Percentiles rank a stretch among this genome's conserved stretches.
These are phyloP conservation scores for Apiospora rasikravindrae DNA, from an alignment of 2,329 filamentous ascomycete species.

Conservation along the genomic window DNA sequence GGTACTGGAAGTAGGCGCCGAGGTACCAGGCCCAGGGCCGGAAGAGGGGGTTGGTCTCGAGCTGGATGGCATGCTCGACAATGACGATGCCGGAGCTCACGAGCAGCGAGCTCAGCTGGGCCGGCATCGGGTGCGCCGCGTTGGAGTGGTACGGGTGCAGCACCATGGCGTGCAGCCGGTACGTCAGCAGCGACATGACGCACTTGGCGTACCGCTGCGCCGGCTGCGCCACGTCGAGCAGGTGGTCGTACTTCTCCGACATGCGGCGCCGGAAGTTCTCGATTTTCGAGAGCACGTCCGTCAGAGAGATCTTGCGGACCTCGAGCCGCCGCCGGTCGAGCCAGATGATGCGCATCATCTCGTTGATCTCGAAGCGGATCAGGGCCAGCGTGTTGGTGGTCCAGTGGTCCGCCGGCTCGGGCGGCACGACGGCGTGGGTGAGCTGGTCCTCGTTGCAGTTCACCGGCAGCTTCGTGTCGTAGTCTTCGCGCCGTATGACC, in stretches of 20 bases:
- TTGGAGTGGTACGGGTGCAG: conserved; percentile 69
- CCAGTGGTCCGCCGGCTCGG: conserved; percentile 59
- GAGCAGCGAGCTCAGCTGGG: conserved; percentile 67
- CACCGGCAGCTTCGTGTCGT: conserved; percentile 73
- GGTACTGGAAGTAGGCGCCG: conserved; percentile 75
- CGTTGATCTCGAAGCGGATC: conserved; percentile 74
- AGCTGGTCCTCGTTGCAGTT: conserved; percentile 73
- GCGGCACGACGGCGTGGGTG: conserved; percentile 45
- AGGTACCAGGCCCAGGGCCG: conserved; percentile 71
- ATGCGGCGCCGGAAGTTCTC: conserved; percentile 70
- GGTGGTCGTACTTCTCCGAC: conserved; percentile 67
- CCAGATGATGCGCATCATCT: conserved; percentile 75
- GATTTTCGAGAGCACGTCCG: conserved; percentile 68
- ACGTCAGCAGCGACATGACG: conserved; percentile 68
- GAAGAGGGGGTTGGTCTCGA: conserved; percentile 53
- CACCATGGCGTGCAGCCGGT: conserved; percentile 68
- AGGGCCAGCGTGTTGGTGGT: conserved; percentile 71
- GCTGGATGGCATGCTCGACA: conserved; percentile 52
- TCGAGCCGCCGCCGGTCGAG: conserved; percentile 71
- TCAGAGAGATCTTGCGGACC: conserved; percentile 64
- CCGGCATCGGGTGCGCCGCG: conserved; percentile 56
- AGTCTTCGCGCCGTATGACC: conserved; percentile 75
- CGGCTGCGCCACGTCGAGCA: conserved; percentile 64
- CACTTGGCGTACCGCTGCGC: conserved; percentile 68
- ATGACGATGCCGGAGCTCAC: conserved; percentile 64